A percentile compares a stretch with the other conserved stretches of the same genome.
Conservation (phyloP, 78 protist genomes). For the Polysphondylium violaceum region DNA sequence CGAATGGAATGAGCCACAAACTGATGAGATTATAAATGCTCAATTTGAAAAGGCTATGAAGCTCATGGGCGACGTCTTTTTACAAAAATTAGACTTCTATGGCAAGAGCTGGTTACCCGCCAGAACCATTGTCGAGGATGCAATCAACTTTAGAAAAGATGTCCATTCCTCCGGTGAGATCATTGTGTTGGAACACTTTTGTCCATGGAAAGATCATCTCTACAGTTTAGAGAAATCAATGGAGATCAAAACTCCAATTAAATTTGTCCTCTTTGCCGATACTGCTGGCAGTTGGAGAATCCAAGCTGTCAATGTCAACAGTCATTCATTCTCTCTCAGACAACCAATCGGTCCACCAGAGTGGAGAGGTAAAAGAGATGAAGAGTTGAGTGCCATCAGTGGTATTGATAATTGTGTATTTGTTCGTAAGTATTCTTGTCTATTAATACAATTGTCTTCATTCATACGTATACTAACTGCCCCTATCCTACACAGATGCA, state of each 20-base stretch:
- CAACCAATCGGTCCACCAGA: slow-evolving; percentile 77
- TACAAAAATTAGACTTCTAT: slow-evolving; percentile 34
- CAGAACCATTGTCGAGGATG: slow-evolving; percentile 78
- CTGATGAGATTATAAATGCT: slow-evolving; percentile 23
- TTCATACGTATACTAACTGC: not conserved
- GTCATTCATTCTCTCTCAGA: slow-evolving; percentile 36
- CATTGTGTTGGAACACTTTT: slow-evolving; percentile 64
- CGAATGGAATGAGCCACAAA: slow-evolving; percentile 77
- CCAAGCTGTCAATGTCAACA: slow-evolving; percentile 41
- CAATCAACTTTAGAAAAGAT: slow-evolving; percentile 4
- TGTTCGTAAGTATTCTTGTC: slow-evolving; percentile 10
- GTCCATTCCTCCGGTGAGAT: slow-evolving; percentile 79
- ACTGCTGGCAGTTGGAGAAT: slow-evolving; percentile 81
- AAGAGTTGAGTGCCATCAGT: slow-evolving; percentile 14
- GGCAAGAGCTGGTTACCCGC: slow-evolving; percentile 91
- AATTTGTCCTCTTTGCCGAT: slow-evolving; percentile 85
- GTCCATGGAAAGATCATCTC: slow-evolving; percentile 94
- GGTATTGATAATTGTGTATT: slow-evolving; percentile 79
- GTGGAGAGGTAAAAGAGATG: slow-evolving; percentile 82
- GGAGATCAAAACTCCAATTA: slow-evolving; percentile 3
- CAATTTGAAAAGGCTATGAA: slow-evolving; percentile 81
- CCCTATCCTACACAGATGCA: slow-evolving; percentile 25
- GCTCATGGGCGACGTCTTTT: slow-evolving; percentile 82
- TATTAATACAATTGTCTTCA: not conserved
- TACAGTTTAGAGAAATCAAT: slow-evolving; percentile 78